Base-by-base conservation (phyloP, 176 grass and related monocot genomes). In the Dactylis glomerata region DNA sequence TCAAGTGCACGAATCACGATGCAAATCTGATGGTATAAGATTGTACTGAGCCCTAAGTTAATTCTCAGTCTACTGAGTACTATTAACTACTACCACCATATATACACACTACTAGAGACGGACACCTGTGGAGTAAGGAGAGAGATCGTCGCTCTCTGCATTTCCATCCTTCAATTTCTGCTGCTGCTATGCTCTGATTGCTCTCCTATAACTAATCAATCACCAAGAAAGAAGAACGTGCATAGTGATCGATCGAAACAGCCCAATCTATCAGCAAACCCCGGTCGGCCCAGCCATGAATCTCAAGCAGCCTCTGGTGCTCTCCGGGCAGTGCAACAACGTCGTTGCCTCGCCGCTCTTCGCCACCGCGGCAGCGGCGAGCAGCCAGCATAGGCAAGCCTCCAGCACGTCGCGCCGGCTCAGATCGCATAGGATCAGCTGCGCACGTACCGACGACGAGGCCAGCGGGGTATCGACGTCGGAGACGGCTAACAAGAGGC, bases 231-330 rank as follows among this genome's bases (percentile, higher is more conserved):
- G 47, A 50, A 56, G 20, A 20, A 54, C 47, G 47, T 19, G 3
- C 47, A 16, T 34, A 66, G 62, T 34, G 30, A 23, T 24, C 20
- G 66, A 23, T 14, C 10, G 36, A 44, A 62, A 26, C 58, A 42
- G 68, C 37, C 44, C 38, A 42, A 71, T 27, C 40, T 44, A 40
- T 68, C 20, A 32, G 63, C 16, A 19, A 28, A 1, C 47, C 28
- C 20, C 59, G 27, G 31, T 19, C 31, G n/a, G 67, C 19, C 4
- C 40, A 45, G 77, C 78, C 65, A 87, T 87, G 81, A 91, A 88
- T 38, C 85, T 84, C 5, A 87, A 87, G 81, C 89, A 91, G 28
- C 68, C 81, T 3, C 75, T 84, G 23, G 70, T 71, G 88, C 89
- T 80, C 49, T 46, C 89, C 2, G 76, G 47, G 38, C 58, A 69